Conservation (phyloP, 257 asterid genomes). For the Capsicum baccatum region DNA sequence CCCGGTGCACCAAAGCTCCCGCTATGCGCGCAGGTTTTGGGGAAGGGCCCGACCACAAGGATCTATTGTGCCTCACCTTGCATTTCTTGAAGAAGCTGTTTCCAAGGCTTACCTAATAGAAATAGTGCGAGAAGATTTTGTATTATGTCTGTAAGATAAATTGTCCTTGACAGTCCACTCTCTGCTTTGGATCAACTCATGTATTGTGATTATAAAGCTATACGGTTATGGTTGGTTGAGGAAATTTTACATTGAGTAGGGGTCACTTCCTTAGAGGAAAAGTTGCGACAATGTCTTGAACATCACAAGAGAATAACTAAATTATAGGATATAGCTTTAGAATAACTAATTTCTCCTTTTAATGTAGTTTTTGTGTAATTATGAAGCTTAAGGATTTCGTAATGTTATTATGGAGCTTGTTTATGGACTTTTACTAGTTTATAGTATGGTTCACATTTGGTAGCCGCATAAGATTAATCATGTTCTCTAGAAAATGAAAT, state of each 20-base stretch:
- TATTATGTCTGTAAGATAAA: background rate
- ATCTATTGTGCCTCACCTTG: no score
- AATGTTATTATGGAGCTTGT: background rate
- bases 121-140: background rate
- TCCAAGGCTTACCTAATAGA: no score
- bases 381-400: background rate
- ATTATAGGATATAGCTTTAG: background rate
- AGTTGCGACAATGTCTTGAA: background rate
- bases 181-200: constrained; percentile 4
- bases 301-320: background rate
- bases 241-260: background rate
- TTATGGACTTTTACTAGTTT: constrained; percentile 6
- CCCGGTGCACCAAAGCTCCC: no score
- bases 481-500: background rate
- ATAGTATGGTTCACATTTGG: constrained; percentile 2
- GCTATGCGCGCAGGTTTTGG: no score
- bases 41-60: no score
- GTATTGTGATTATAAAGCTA: background rate
- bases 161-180: background rate
- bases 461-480: constrained; percentile 2
- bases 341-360: background rate
- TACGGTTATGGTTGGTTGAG: background rate
- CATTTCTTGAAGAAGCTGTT: no score
- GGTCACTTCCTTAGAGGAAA: background rate
- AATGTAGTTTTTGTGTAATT: background rate